A percentile compares a stretch with the other conserved stretches of the same genome.
Evolutionary conservation across 2,329 filamentous ascomycete species (phyloP).

Genomic region (Didymella sp.): DNA sequence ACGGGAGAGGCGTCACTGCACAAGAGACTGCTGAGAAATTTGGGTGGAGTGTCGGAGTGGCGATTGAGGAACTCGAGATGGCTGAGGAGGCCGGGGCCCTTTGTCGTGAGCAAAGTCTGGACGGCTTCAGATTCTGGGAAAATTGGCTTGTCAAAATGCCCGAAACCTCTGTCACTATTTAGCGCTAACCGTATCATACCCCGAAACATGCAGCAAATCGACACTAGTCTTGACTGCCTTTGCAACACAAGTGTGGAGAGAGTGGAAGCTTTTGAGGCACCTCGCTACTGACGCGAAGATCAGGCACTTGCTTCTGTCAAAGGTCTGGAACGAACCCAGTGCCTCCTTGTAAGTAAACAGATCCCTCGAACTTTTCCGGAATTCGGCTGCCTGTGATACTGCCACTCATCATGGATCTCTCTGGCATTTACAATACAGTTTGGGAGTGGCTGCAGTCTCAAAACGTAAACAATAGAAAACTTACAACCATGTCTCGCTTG

Average conservation of each 20-base stretch:
- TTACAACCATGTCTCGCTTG: too few relatives aligned
- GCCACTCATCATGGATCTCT: too few relatives aligned
- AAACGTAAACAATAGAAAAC: too few relatives aligned
- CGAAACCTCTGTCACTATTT: constrained; percentile 1
- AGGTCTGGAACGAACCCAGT: neutral
- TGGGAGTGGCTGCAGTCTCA: too few relatives aligned
- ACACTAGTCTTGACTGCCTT: neutral
- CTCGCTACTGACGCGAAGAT: neutral
- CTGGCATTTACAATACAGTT: too few relatives aligned
- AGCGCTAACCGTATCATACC: neutral
- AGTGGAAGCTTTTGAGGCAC: neutral
- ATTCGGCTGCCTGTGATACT: too few relatives aligned
- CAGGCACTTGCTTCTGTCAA: neutral
- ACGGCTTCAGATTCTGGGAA: constrained; percentile 92
- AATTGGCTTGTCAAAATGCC: constrained; percentile 61
- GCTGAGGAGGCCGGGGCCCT: constrained; percentile 87
- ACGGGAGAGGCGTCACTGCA: constrained; percentile 85
- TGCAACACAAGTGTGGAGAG: neutral
- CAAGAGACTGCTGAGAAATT: constrained; percentile 89
- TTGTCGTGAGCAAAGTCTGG: constrained; percentile 89
- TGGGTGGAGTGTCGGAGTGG: constrained; percentile 96
- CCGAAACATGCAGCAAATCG: neutral
- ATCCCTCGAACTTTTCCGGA: too few relatives aligned
- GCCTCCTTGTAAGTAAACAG: too few relatives aligned
- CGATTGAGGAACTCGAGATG: constrained; percentile 95